Evolutionary conservation across 202 grass and related monocot genomes (phyloP).

Genomic region (Panicum hallii): DNA sequence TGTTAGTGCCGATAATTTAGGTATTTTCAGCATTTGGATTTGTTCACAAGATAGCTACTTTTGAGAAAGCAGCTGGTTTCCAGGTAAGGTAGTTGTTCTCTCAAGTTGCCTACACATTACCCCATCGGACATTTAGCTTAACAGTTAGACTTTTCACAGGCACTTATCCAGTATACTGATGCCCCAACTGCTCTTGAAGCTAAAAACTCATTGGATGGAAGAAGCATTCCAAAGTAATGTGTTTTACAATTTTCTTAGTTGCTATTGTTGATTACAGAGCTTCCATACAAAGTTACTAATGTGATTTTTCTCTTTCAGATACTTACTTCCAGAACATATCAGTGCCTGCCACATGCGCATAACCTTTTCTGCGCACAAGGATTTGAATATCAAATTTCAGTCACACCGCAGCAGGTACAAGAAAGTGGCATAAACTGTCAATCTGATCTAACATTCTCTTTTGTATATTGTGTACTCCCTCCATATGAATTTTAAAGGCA

Average conservation of each 20-base stretch:
- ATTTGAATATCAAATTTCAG: conserved; percentile 93
- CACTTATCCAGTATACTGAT: conserved; percentile 95
- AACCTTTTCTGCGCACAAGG: conserved; percentile 88
- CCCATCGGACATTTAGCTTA: conserved; percentile 10
- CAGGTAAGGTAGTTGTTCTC: conserved; percentile 58
- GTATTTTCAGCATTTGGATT: conserved; percentile 98
- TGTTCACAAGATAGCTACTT: conserved; percentile 99
- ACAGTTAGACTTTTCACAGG: conserved; percentile 54
- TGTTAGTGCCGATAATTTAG: conserved; percentile 34
- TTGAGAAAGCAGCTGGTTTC: conserved; percentile 98
- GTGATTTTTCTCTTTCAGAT: conserved; percentile 54
- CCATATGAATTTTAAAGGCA: neutral
- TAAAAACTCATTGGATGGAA: conserved; percentile 94
- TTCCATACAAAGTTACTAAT: conserved; percentile 17
- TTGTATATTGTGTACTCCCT: neutral
- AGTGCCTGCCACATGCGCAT: conserved; percentile 78
- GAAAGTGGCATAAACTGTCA: neutral
- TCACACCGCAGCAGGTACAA: conserved; percentile 83
- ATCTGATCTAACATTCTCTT: conserved; percentile 13
- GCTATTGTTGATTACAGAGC: neutral
- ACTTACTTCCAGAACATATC: conserved; percentile 84
- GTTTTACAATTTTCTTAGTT: conserved; percentile 19
- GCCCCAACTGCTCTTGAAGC: conserved; percentile 81
- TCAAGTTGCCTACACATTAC: neutral
- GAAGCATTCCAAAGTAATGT: conserved; percentile 92